phyloP scores from a whole-genome alignment of 2,329 filamentous ascomycete genomes.

The Neopestalotiopsis clavispora region DNA sequence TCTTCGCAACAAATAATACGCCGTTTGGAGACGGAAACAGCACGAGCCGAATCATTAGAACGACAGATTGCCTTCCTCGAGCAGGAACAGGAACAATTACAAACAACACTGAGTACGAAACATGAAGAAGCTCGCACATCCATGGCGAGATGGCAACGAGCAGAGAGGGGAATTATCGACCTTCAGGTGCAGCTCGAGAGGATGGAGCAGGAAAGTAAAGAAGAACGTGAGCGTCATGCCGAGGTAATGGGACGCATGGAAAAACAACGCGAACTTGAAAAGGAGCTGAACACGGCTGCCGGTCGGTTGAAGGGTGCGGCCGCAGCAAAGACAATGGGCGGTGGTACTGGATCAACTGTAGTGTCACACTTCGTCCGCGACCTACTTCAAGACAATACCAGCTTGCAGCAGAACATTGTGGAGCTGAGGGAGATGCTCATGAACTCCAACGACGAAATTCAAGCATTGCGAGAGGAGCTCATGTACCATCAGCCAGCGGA shows the following conservation, averaged over 20 bases:
- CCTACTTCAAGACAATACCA: slow-evolving; percentile 93
- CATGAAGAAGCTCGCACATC: slow-evolving; percentile 80
- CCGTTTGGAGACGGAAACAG: slow-evolving; percentile 73
- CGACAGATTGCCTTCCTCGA: slow-evolving; percentile 80
- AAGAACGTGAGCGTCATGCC: slow-evolving; percentile 80
- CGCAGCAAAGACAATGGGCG: slow-evolving; percentile 67
- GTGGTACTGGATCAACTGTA: slow-evolving; percentile 66
- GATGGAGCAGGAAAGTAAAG: slow-evolving; percentile 82
- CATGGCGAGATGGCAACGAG: slow-evolving; percentile 81
- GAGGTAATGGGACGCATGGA: slow-evolving; percentile 86
- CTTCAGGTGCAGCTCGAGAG: slow-evolving; percentile 87
- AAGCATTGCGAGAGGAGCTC: slow-evolving; percentile 82
- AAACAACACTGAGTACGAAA: slow-evolving; percentile 68
- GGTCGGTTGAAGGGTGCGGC: slow-evolving; percentile 82
- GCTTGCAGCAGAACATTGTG: slow-evolving; percentile 87
- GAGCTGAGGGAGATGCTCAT: slow-evolving; percentile 90
- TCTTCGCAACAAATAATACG: slow-evolving; percentile 80
- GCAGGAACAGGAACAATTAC: slow-evolving; percentile 76
- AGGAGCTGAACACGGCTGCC: slow-evolving; percentile 79
- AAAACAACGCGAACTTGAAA: slow-evolving; percentile 79
- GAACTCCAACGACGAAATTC: slow-evolving; percentile 93
- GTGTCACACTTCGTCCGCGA: slow-evolving; percentile 98
- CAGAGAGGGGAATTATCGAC: slow-evolving; percentile 77
- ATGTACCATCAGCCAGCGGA: slow-evolving; percentile 75
- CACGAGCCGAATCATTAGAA: slow-evolving; percentile 79